A percentile compares a stretch with the other conserved stretches of the same genome.
These are phyloP conservation scores for Coprinopsis strossmayeri DNA, from an alignment of 768 basidiomycete genomes.

Conservation along the genomic window DNA sequence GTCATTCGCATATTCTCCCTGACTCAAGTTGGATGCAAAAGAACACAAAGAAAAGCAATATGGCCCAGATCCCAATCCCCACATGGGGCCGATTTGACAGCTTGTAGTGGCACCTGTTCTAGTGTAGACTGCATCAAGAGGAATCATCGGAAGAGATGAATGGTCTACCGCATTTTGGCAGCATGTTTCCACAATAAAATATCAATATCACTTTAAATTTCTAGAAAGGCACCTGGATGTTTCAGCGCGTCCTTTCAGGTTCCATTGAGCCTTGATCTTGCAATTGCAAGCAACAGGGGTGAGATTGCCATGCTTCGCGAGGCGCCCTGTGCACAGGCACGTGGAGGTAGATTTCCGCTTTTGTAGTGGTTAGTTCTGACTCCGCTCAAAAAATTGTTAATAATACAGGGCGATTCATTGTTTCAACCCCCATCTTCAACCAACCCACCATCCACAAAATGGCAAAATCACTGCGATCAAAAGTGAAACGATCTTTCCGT, in stretches of 20 bases:
- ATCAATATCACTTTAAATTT: neutral
- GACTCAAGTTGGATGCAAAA: too few relatives aligned
- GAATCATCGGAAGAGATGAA: too few relatives aligned
- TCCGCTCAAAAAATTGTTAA: constrained; percentile 13
- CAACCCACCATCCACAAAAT: constrained; percentile 28
- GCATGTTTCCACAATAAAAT: neutral
- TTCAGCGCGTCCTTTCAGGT: neutral
- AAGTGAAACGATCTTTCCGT: constrained; percentile 73
- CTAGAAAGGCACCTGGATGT: neutral
- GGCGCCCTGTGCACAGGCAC: neutral
- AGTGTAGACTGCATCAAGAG: neutral
- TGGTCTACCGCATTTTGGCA: too few relatives aligned
- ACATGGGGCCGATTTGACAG: too few relatives aligned
- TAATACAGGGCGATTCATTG: constrained; percentile 1
- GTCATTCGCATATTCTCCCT: too few relatives aligned
- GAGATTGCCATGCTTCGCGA: neutral
- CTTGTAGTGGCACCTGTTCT: too few relatives aligned
- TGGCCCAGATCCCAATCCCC: too few relatives aligned
- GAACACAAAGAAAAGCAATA: too few relatives aligned
- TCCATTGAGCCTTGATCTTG: neutral
- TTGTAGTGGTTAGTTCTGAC: constrained; percentile 8
- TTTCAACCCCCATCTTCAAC: constrained; percentile 8
- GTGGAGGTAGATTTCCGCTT: too few relatives aligned
- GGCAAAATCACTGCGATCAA: constrained; percentile 83
- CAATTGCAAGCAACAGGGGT: neutral